Base-by-base conservation (phyloP, 495 filamentous ascomycete species). In the Daldinia bambusicola region DNA sequence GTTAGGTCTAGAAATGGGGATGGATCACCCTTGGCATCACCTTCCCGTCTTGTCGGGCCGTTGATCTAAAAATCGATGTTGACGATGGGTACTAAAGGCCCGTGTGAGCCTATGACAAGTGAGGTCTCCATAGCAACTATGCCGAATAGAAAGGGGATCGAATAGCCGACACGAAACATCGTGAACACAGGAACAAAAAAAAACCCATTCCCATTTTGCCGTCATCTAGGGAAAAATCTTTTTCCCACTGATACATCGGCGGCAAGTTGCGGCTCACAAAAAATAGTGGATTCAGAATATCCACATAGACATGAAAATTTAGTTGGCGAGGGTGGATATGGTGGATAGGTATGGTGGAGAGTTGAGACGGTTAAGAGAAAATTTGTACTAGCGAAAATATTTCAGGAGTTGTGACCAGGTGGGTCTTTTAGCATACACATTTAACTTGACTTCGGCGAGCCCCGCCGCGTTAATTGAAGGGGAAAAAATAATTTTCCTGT, bases 201-300 rank as follows among this genome's bases (percentile, higher is more conserved):
- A 48, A 48, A 12, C 12, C 3, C 9, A 48, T 7, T 48, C 9
- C 43, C 9, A 20, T 8, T 48, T 48, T 22, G 43, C 43, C 43
- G 8, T 36, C 4, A 16, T 13, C 56, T 32, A 40, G 37, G 22
- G 37, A 40, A 66, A 58, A 62, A 37, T 63, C n/a, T 62, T 62
- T 66, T 53, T 62, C 58, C 52, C 31, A 55, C 10, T 6, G 30
- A 66, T 69, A 62, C 62, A 69, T 58, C 58, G 14, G 52, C 70
- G 70, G 70, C 41, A 73, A 69, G 32, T 12, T 66, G 58, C 70
- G 70, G 70, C 70, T 66, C 52, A 63, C 34, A 6, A 16, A 16
- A 55, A 62, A 43, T 4, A 16, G 61, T 66, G 65, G 61, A 45
- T 34, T 9, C 9, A n/a, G 0, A 34, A 12, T 13, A 43, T 41